A percentile compares a stretch with the other conserved stretches of the same genome.
phyloP scores from a whole-genome alignment of 495 filamentous ascomycete genomes.

The Penicillium nucicola region DNA sequence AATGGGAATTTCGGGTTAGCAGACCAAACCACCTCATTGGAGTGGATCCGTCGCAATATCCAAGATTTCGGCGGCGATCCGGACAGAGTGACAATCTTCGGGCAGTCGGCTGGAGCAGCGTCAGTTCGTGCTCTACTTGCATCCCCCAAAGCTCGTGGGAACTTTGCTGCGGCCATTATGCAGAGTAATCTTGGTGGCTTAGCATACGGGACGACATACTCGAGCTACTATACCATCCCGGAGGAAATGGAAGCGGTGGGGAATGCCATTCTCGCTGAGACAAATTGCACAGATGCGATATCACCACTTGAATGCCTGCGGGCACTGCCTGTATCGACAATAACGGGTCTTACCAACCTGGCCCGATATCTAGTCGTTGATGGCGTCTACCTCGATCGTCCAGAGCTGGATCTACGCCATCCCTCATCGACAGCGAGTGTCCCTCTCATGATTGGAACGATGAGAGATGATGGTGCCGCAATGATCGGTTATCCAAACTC shows the following conservation, averaged over 20 bases:
- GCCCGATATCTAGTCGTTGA: slow-evolving; percentile 24
- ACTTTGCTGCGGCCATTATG: slow-evolving; percentile 39
- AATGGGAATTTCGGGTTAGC: slow-evolving; percentile 37
- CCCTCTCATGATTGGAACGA: slow-evolving; percentile 18
- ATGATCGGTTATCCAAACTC: slow-evolving; percentile 19
- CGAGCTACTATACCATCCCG: slow-evolving; percentile 42
- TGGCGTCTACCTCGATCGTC: slow-evolving; percentile 12
- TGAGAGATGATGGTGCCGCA: slow-evolving; percentile 23
- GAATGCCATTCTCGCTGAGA: slow-evolving; percentile 13
- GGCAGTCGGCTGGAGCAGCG: slow-evolving; percentile 49
- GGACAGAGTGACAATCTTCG: slow-evolving; percentile 52
- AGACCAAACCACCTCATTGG: slow-evolving; percentile 35
- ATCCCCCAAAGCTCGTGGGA: slow-evolving; percentile 32
- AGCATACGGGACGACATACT: slow-evolving; percentile 48
- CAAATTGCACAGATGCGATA: slow-evolving; percentile 34
- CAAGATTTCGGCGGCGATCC: slow-evolving; percentile 46
- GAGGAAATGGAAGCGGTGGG: slow-evolving; percentile 25
- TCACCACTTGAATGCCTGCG: slow-evolving; percentile 42
- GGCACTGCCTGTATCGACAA: slow-evolving; percentile 26
- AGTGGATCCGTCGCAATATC: slow-evolving; percentile 33
- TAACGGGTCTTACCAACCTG: slow-evolving; percentile 18
- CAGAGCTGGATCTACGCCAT: slow-evolving; percentile 10
- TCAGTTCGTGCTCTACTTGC: slow-evolving; percentile 38
- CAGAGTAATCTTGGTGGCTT: slow-evolving; percentile 47
- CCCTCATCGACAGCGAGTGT: slow-evolving; percentile 12